phyloP scores from a whole-genome alignment of 106 monocot genomes.

The Dioscorea dumetorum region DNA sequence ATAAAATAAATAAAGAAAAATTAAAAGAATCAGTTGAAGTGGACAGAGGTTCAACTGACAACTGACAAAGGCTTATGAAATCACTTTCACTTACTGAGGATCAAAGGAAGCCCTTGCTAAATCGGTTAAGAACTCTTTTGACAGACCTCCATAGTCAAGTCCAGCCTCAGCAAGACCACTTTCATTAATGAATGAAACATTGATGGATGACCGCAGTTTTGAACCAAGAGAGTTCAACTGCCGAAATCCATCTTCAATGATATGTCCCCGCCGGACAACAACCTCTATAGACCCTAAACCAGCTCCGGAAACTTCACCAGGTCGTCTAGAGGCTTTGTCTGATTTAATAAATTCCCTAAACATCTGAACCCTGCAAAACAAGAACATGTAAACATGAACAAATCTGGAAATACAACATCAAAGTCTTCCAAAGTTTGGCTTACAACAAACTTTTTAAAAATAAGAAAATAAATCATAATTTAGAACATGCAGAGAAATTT shows the following conservation, averaged over 20 bases:
- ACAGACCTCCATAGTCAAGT: conserved; percentile 89
- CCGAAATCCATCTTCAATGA: conserved; percentile 85
- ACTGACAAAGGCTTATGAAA: too few species aligned
- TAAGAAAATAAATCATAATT: too few species aligned
- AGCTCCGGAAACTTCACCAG: conserved; percentile 51
- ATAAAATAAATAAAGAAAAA: background rate
- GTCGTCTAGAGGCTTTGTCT: conserved; percentile 70
- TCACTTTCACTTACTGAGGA: conserved; percentile 49
- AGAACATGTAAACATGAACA: background rate
- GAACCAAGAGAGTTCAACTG: conserved; percentile 78
- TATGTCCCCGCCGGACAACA: conserved; percentile 69
- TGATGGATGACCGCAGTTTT: conserved; percentile 67
- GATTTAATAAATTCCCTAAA: conserved; percentile 82
- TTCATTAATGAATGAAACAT: conserved; percentile 83
- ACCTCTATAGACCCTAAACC: conserved; percentile 55
- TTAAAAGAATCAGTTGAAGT: background rate
- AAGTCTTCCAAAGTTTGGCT: too few species aligned
- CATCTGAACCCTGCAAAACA: conserved; percentile 66
- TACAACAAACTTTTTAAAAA: too few species aligned
- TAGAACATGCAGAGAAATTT: too few species aligned
- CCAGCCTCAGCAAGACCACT: conserved; percentile 93
- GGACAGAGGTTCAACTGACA: too few species aligned
- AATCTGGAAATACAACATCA: too few species aligned
- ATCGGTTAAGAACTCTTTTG: conserved; percentile 96
- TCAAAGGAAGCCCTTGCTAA: conserved; percentile 68